Evolutionary conservation across 2,329 filamentous ascomycete genomes (phyloP), one percentile per base, ranked within the genome.

Genomic region (Cordyceps sp.): DNA sequence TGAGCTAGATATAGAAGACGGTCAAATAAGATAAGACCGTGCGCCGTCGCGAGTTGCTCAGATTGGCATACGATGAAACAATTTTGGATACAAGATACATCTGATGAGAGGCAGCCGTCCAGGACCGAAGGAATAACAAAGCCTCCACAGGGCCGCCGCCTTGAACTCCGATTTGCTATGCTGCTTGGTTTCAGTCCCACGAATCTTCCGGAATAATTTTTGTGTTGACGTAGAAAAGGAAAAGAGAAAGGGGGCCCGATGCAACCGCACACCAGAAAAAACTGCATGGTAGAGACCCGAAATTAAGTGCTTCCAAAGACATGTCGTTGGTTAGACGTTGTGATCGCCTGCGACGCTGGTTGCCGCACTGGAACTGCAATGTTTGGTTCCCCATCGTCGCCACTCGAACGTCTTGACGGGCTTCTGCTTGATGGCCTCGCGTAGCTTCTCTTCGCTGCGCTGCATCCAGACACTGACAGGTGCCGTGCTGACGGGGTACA

Each of bases 401-500:
- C 50, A 53, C 30, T 50, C 41, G 35, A 59, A 59, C 3, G 49
- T 47, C 19, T 45, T 48, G 21, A 37, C 40, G 16, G 58, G 56
- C 48, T 53, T 62, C 42, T 33, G 59, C 51, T 33, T 55, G 48
- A 62, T 58, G 3, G 52, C 44, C 7, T 52, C 39, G 16, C 49
- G 46, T 22, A 62, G 43, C 43, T 51, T 54, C 26, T 54, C 45
- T 36, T 61, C 58, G 34, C 54, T 55, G 14, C 58, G 47, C 39
- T 51, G 39, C 50, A 58, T 47, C 58, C 58, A 62, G 12, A 47
- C 40, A 23, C 41, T 45, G 17, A 50, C 47, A 1, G 54, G 44
- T 0, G 57, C 55, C 13, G 46, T 50, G 45, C 57, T 60, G 35
- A 74, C 53, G 2, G 72, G 72, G 49, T 64, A 74, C 29, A 77